A percentile compares a stretch with the other conserved stretches of the same genome.
These are phyloP conservation scores for Polysphondylium violaceum DNA, from an alignment of 78 protist genomes.

Conservation along the genomic window DNA sequence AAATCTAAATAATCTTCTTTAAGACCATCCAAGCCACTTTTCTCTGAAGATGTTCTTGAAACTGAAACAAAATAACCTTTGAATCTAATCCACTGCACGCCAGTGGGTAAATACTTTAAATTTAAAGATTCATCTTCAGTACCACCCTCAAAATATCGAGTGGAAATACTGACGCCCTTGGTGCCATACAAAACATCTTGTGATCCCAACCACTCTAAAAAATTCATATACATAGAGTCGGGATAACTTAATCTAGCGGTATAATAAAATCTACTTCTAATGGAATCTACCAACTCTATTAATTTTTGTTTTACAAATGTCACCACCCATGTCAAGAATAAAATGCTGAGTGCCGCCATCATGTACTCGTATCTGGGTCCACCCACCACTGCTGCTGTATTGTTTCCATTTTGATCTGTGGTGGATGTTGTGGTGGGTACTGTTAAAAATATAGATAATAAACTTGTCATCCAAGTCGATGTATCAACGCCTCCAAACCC, in stretches of 20 bases:
- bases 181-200: constrained; percentile 30
- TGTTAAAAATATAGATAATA: too few species aligned
- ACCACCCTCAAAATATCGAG: constrained; percentile 18
- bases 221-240: constrained; percentile 37
- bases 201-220: constrained; percentile 53
- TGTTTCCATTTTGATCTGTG: too few species aligned
- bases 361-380: too few species aligned
- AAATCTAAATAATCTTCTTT: constrained; percentile 34
- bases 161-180: constrained; percentile 14
- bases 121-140: too few species aligned
- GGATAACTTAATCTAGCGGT: constrained; percentile 46
- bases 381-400: too few species aligned
- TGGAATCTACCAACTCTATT: not conserved
- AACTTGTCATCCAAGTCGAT: too few species aligned
- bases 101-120: constrained; percentile 9
- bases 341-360: too few species aligned
- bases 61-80: constrained; percentile 25
- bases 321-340: constrained; percentile 24
- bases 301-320: not conserved
- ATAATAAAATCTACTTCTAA: constrained; percentile 55
- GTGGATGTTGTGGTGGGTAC: too few species aligned
- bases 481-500: too few species aligned
- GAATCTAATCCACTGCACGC: constrained; percentile 23
- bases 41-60: not conserved
- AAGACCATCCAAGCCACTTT: constrained; percentile 32